Percentiles rank a stretch among this genome's conserved stretches.
Conservation (phyloP, 2,329 filamentous ascomycete species). For the Claviceps cyperi region DNA sequence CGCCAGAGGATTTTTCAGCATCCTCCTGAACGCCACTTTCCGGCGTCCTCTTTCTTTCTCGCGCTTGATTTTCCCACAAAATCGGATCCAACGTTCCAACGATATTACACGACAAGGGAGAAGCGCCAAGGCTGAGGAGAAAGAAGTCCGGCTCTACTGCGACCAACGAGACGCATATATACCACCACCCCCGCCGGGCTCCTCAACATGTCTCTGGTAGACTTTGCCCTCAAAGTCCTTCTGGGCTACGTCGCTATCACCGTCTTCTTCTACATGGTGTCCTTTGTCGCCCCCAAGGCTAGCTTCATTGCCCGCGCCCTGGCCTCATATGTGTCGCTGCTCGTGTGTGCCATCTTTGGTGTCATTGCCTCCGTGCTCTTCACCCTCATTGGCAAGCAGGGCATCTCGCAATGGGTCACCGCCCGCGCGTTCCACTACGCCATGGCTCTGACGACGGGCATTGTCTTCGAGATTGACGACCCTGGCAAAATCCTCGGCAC, state of each 20-base stretch:
- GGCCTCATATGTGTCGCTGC: constrained; percentile 48
- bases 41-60: not conserved
- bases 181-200: not conserved
- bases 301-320: constrained; percentile 57
- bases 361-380: constrained; percentile 59
- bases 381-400: constrained; percentile 54
- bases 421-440: constrained; percentile 65
- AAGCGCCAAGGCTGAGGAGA: not conserved
- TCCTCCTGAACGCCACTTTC: no score
- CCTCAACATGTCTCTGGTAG: constrained; percentile 13
- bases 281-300: constrained; percentile 40
- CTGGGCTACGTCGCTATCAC: constrained; percentile 37
- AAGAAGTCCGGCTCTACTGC: not conserved
- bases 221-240: constrained; percentile 31
- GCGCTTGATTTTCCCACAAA: not conserved
- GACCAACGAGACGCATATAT: not conserved
- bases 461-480: constrained; percentile 64
- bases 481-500: constrained; percentile 45
- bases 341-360: constrained; percentile 54
- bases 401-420: constrained; percentile 73
- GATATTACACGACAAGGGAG: not conserved
- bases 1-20: no score
- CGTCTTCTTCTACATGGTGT: constrained; percentile 46
- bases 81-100: not conserved
- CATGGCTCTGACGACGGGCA: constrained; percentile 62